A percentile compares a stretch with the other conserved stretches of the same genome.
These are phyloP conservation scores for Fusarium irregulare DNA, from an alignment of 2,329 filamentous ascomycete species.

Conservation along the genomic window DNA sequence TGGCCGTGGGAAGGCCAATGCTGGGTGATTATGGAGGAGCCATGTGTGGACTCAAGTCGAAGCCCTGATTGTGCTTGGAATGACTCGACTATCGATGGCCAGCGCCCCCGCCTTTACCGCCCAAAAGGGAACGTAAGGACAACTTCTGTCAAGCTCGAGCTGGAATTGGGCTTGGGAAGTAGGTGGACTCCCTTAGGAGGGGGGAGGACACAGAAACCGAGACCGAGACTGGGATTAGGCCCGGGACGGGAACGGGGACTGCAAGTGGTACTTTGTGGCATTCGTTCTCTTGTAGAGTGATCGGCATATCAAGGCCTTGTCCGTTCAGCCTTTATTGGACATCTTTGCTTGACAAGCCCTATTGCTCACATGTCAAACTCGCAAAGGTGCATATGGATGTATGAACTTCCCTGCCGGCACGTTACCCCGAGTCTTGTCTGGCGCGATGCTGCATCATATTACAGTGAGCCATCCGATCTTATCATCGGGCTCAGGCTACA, in stretches of 20 bases:
- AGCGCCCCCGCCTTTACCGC: conserved; percentile 47
- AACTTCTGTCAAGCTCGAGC: conserved; percentile 27
- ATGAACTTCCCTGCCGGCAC: conserved; percentile 26
- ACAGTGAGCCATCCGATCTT: conserved; percentile 36
- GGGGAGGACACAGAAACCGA: conserved; percentile 28
- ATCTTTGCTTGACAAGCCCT: conserved; percentile 39
- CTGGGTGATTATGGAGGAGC: conserved; percentile 40
- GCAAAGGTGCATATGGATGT: conserved; percentile 37
- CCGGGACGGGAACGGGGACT: conserved; percentile 30
- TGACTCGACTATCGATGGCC: conserved; percentile 38
- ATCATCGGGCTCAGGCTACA: conserved; percentile 21
- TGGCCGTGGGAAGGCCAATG: conserved; percentile 41
- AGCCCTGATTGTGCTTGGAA: conserved; percentile 45
- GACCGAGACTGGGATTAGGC: conserved; percentile 33
- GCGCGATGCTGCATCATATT: conserved; percentile 37
- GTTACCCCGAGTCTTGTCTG: conserved; percentile 25
- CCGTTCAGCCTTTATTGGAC: conserved; percentile 39
- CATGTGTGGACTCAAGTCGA: conserved; percentile 46
- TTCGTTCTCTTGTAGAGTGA: conserved; percentile 39
- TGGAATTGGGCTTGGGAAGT: conserved; percentile 36
- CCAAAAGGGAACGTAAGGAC: conserved; percentile 36
- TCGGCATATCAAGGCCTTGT: conserved; percentile 40
- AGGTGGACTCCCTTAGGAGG: conserved; percentile 37
- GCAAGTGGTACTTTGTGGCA: conserved; percentile 35
- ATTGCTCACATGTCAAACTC: conserved; percentile 47